Evolutionary conservation across 2,329 filamentous ascomycete species (phyloP).

Genomic region (Cercospora nicotianae): DNA sequence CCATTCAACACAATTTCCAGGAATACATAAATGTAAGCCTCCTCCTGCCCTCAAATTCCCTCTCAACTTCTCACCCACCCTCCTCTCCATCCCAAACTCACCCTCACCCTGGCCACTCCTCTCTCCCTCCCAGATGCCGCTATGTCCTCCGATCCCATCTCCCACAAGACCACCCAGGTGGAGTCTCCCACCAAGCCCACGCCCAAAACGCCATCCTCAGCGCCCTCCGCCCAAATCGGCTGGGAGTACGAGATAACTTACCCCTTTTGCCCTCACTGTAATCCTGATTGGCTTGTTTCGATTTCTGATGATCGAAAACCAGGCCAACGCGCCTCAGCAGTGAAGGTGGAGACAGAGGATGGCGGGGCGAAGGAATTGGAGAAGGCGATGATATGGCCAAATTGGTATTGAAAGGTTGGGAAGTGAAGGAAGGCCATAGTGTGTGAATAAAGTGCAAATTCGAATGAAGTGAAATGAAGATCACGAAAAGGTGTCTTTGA

Average conservation of each 20-base stretch:
- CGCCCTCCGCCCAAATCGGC: neutral
- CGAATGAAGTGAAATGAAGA: too few relatives aligned
- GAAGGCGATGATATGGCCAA: neutral
- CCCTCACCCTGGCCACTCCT: too few relatives aligned
- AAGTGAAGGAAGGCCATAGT: too few relatives aligned
- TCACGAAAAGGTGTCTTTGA: neutral
- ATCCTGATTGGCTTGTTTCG: neutral
- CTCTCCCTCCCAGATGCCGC: neutral
- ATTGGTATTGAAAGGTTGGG: neutral
- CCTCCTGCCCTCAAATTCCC: too few relatives aligned
- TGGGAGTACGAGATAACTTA: constrained; percentile 11
- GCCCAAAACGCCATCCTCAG: neutral
- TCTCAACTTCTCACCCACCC: too few relatives aligned
- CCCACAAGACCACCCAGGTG: neutral
- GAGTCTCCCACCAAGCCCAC: neutral
- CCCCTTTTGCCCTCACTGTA: constrained; percentile 14
- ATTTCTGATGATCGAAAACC: neutral
- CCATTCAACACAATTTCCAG: too few relatives aligned
- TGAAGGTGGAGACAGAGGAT: too few relatives aligned
- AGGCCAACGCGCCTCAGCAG: neutral
- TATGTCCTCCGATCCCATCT: neutral
- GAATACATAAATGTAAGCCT: too few relatives aligned
- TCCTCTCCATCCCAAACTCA: too few relatives aligned
- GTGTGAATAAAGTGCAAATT: too few relatives aligned
- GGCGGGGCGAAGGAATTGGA: neutral